Conservation (phyloP, 2,329 filamentous ascomycete genomes). For the Biscogniauxia sp. region DNA sequence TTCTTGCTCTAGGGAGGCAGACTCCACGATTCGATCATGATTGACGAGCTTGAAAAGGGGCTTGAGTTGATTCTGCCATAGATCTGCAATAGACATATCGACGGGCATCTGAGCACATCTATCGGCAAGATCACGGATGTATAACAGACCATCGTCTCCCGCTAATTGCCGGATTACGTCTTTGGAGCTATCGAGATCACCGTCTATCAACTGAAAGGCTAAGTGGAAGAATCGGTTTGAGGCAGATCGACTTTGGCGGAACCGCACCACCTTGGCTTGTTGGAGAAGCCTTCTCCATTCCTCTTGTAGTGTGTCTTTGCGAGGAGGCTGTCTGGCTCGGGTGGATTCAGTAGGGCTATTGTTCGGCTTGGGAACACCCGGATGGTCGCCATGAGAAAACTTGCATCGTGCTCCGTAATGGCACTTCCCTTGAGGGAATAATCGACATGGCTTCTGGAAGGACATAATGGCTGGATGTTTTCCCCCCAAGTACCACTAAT, state of each 20-base stretch:
- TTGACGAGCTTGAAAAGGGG: conserved; percentile 37
- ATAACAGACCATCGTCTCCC: conserved; percentile 28
- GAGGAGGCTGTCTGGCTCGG: neutral
- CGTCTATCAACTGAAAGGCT: conserved; percentile 30
- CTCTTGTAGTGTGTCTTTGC: neutral
- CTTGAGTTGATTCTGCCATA: conserved; percentile 29
- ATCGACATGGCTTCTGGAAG: neutral
- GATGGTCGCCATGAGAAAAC: conserved; percentile 10
- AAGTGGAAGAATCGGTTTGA: conserved; percentile 30
- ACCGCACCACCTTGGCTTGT: conserved; percentile 6
- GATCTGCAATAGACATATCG: neutral
- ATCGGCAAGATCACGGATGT: conserved; percentile 27
- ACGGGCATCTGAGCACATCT: conserved; percentile 16
- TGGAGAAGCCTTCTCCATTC: conserved; percentile 33
- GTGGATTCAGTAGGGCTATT: neutral
- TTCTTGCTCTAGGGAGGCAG: conserved; percentile 38
- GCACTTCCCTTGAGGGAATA: conserved; percentile 10
- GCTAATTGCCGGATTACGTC: conserved; percentile 30
- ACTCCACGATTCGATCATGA: conserved; percentile 35
- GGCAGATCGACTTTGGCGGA: neutral
- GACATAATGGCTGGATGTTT: neutral
- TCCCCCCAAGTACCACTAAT: neutral
- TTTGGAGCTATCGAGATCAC: conserved; percentile 30
- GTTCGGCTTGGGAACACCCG: neutral
- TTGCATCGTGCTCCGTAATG: conserved; percentile 11